Base-by-base conservation (phyloP, 2,329 filamentous ascomycete genomes). In the Claviceps spartinae region DNA sequence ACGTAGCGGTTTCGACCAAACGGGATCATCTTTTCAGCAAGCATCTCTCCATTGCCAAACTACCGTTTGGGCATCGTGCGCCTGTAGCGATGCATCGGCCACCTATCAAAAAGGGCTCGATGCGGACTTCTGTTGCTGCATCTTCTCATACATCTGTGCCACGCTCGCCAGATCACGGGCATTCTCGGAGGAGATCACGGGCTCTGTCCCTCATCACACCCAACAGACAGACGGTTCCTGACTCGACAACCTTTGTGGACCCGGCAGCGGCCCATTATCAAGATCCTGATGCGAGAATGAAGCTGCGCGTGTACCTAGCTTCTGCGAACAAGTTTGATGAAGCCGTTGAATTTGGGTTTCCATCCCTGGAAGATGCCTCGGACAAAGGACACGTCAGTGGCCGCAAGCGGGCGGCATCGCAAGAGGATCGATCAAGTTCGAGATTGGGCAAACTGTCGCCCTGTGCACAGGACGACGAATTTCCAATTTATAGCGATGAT, bases 241-340 rank as follows among this genome's bases (percentile, higher is more conserved):
- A 63, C 11, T 48, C 59, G 5, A 50, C 61, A 4, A 51, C 59
- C 14, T 54, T 60, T 20, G 79, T 86, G 53, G 88, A 94, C 60
- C 77, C 83, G 4, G 75, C 78, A 37, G 86, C 88, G 4, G 80
- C 86, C 40, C 86, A 95, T 68, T 96, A 95, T 62, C 87, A 88
- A 64, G 89, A 96, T 60, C 88, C 89, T 0, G 87, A 95, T 63
- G 88, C 90, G 41, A 81, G 91, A 37, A 75, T 88, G 60, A 95
- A 94, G 68, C 73, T 97, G 20, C 82, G 89, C 13, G 82, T 88
- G 6, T 95, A 90, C 61, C 78, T 95, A 20, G 86, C 87, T 7
- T 95, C 89, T 1, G 86, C 90, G 1, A 87, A 95, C 59, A 95
- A 95, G 64, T 97, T 97, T 60, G 91, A 97, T 63, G 91, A 97